Base-by-base conservation (phyloP, 805 yeast genomes). In the Saccharomycopsis sp. region DNA sequence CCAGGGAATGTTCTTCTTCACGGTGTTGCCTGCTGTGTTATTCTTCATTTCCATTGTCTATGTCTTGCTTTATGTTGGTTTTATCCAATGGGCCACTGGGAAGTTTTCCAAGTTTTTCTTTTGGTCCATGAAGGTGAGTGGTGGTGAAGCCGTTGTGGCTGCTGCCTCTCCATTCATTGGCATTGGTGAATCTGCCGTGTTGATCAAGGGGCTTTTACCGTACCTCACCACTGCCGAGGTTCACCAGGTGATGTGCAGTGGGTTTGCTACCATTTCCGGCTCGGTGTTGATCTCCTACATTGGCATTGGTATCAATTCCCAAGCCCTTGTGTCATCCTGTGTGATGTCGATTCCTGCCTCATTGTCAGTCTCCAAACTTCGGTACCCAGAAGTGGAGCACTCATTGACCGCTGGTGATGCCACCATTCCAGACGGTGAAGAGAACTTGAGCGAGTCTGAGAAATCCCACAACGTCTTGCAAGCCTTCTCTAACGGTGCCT, bases 281-380 rank as follows among this genome's bases (percentile, higher is more conserved):
- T 71, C 79, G 3, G 80, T 75, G 20, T 63, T 75, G 50, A 80
- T 75, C 3, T 70, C 79, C 6, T 75, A 76, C 54, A 72, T 76
- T 45, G 76, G 78, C 3, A 62, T 75, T 55, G 82, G 82, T 25
- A 65, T 76, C 50, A 73, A 71, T 50, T 65, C 81, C 2, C 77
- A 73, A 50, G 80, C 79, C 4, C 63, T 76, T 52, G 73, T 75
- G 13, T 69, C 78, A n/a, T 70, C 79, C 21, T 76, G 82, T 63
- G 77, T 76, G 39, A 75, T 75, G 82, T 74, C 80, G 2, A 74
- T 75, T 53, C 82, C 82, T 4, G 77, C 77, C 29, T 69, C 79
- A 5, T 59, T 75, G 45, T 78, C 80, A 3, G 71, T 74, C 17
- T 69, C 80, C 12, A 75, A 75, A 51, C 62, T 75, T 46, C 66